A percentile compares a stretch with the other conserved stretches of the same genome.
Evolutionary conservation across 2,329 filamentous ascomycete species (phyloP).

Genomic region (Neophaeococcomyces mojaviensis): DNA sequence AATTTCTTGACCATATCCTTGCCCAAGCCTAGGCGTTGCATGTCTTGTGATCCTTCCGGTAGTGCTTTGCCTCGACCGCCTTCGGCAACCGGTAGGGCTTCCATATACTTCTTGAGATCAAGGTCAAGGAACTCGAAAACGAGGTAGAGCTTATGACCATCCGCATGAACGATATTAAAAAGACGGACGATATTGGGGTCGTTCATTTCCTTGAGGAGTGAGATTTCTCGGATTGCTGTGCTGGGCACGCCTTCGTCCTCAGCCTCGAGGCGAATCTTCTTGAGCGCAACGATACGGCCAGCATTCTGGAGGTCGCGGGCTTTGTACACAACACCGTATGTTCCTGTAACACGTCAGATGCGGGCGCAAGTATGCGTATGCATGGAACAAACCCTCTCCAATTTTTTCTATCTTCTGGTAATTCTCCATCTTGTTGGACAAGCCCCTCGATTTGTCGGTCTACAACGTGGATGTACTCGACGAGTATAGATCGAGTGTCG

Average conservation of each 20-base stretch:
- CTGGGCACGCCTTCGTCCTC: constrained; percentile 91
- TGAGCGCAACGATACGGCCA: constrained; percentile 81
- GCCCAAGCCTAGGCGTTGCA: constrained; percentile 64
- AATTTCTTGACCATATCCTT: constrained; percentile 84
- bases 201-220: constrained; percentile 87
- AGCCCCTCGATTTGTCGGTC: not conserved
- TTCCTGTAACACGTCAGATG: constrained; percentile 49
- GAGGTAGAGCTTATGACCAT: constrained; percentile 89
- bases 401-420: constrained; percentile 97
- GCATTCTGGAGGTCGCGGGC: constrained; percentile 74
- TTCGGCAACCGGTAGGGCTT: constrained; percentile 73
- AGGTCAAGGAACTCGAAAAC: constrained; percentile 88
- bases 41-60: constrained; percentile 64
- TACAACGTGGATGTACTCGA: too few species aligned
- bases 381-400: constrained; percentile 65
- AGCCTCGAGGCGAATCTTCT: constrained; percentile 91
- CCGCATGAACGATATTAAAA: constrained; percentile 87
- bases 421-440: constrained; percentile 64
- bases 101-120: constrained; percentile 95
- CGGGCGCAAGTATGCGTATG: not conserved
- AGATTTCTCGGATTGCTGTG: constrained; percentile 90
- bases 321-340: constrained; percentile 93
- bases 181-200: constrained; percentile 84
- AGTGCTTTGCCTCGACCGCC: constrained; percentile 79
- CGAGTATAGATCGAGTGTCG: too few species aligned